Base-by-base conservation (phyloP, 257 asterid species). In the Przewalskia tangutica region DNA sequence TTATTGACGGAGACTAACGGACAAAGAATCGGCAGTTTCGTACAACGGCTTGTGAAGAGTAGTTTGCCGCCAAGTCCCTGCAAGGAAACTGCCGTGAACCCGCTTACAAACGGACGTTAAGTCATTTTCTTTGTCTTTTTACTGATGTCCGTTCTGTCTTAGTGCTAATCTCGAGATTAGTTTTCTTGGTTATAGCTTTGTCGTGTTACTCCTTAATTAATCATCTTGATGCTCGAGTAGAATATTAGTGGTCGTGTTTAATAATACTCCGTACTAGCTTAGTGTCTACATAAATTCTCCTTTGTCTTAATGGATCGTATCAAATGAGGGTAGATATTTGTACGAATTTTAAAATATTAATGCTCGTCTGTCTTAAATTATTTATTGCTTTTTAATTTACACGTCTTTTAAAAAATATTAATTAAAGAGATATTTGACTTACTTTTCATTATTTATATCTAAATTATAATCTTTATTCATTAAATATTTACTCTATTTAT, bases 11-110 rank as follows among this genome's bases (percentile, higher is more conserved):
- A 91, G 90, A 94, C 92, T 53, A 94, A 94, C 91, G 93, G 93
- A 11, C 88, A 89, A 84, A 90, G 95, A 82, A 89, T 94, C 81
- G 89, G 85, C 42, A 89, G 85, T 71, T 90, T 94, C 12, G 97
- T 88, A 86, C 97, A 91, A 79, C 93, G 97, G 46, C 96, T 94
- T 2, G 91, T 93, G 95, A 89, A 85, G 90, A 90, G 87, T 85
- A 92, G 99, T 81, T 85, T 87, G 85, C 99, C 99, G 66, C 96
- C 98, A 40, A 95, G 98, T 82, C 99, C 98, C 77, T 89, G 97
- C 94, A 93, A 95, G 81, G 97, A 92, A 83, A 84, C 91, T 40
- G 89, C 90, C 89, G 97, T 93, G 86, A 91, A 90, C 81, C 95
- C 93, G 0, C 91, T 93, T 6, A 87, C 86, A 87, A 86, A 91